Conservation (phyloP, 768 basidiomycete species). For the Pleurotus giganteus region DNA sequence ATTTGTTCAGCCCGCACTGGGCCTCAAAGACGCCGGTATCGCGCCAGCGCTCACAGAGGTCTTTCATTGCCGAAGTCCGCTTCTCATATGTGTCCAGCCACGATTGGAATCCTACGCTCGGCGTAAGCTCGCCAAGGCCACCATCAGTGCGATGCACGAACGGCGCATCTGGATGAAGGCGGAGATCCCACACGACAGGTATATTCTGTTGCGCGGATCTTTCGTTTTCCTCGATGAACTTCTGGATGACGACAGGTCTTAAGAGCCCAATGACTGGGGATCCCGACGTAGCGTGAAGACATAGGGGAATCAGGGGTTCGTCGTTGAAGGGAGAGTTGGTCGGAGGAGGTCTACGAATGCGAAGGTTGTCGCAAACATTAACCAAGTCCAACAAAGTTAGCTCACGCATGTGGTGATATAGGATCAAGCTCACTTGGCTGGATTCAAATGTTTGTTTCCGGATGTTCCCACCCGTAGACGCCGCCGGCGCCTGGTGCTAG, state of each 20-base stretch:
- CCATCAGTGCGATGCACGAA: slow-evolving; percentile 8
- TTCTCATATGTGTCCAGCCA: slow-evolving; percentile 54
- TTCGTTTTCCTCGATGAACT: slow-evolving; percentile 51
- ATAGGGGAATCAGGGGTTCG: slow-evolving; percentile 54
- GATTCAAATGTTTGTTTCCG: background rate
- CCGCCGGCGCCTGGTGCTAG: background rate
- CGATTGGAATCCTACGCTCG: slow-evolving; percentile 47
- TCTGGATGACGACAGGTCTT: slow-evolving; percentile 52
- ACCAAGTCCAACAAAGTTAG: slow-evolving; percentile 60
- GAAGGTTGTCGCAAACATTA: slow-evolving; percentile 71
- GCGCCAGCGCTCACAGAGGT: slow-evolving; percentile 75
- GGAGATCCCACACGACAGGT: slow-evolving; percentile 15
- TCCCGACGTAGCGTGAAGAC: slow-evolving; percentile 45
- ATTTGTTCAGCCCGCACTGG: slow-evolving; percentile 72
- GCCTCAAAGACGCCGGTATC: slow-evolving; percentile 59
- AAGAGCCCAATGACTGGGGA: slow-evolving; percentile 64
- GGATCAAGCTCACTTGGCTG: background rate
- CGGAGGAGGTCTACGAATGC: slow-evolving; percentile 28
- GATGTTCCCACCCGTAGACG: background rate
- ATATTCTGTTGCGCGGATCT: slow-evolving; percentile 16
- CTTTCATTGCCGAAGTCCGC: slow-evolving; percentile 60
- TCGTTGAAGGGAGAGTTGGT: slow-evolving; percentile 27
- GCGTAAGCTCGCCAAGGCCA: slow-evolving; percentile 17
- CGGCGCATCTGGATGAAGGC: slow-evolving; percentile 25
- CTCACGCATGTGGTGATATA: slow-evolving; percentile 18